Base-by-base conservation (phyloP, 768 basidiomycete species). In the Tulasnella sp. region DNA sequence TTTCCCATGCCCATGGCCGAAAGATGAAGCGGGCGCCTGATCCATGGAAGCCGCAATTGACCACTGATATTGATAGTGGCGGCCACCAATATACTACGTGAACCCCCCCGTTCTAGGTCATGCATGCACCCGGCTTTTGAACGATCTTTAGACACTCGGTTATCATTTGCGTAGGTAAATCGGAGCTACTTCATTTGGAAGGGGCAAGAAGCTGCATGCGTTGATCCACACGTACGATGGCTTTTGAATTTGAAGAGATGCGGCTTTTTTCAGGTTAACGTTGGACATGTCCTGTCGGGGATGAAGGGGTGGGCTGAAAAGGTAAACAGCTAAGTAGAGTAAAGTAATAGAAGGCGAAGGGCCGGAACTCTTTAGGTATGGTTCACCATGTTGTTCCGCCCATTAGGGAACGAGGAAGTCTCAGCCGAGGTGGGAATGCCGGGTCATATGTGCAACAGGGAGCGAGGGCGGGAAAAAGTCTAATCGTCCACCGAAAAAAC, bases 391-490 rank as follows among this genome's bases (percentile, higher is more conserved):
- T 25, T 64, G 58, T 25, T n/a, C 58, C 58, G 58, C 31, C 58
- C 58, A 64, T 64, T 64, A 64, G 58, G 58, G 31, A 29, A 64
- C 29, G 58, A 64, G 31, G 58, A 64, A 64, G 58, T 64, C 58
- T 64, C 58, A 64, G 25, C 7, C 58, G 58, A 64, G 58, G 58
- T 64, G 58, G 58, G 58, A 64, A 34, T 64, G 58, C 58, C 58
- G 58, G 58, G 58, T 64, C 58, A 64, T 64, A 31, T 64, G 58
- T 34, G 58, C 58, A 64, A 12, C 7, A 64, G 29, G 58, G 58
- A 64, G 58, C 58, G 58, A 64, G 58, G 58, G 58, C 58, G 58
- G 58, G 58, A 64, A 64, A 64, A 64, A 64, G 58, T 64, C 58
- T 64, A 64, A 64, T 64, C 58, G 58, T 5, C 58, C 58, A 64